Evolutionary conservation across 208 protist species (phyloP), one percentile per base, ranked within the genome.

Genomic region (Acanthamoeba rhysodes): DNA sequence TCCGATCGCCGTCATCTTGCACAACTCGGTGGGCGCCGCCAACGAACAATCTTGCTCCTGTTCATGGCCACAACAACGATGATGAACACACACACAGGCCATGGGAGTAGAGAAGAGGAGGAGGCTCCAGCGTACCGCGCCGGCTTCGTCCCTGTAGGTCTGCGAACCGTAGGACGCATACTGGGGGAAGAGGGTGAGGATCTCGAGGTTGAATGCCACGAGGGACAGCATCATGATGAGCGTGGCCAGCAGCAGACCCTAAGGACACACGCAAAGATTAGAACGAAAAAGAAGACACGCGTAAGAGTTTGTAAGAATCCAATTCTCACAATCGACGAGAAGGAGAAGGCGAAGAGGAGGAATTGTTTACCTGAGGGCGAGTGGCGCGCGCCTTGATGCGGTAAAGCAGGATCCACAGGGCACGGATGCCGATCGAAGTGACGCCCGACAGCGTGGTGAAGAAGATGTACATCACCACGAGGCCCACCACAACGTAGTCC

Each of bases 201-300:
- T 70, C 41, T 85, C 70, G 32, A 94, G 50, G 91, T 85, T 94
- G 70, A 94, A 85, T 53, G 91, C 91, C 37, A 94, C 70, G 18
- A 94, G 91, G 16, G 91, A 78, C 37, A 94, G 57, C 91, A 94
- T 94, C 91, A 94, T 94, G 50, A 94, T 85, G 45, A 94, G 32
- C 24, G 91, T 94, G 18, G 91, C 91, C 22, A 94, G 24, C 45
- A 94, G 91, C 41, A 94, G 74, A 48, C 91, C 91, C 57, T 94
- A 48, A 18, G 2, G 45, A 48, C 45, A 48, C 45, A 48, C 7
- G 45, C 45, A 48, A 48, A 10, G 12, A 48, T 12, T 4, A 48
- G 12, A 48, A 48, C 45, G 45, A 48, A 45, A 45, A 6, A 45
- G 41, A 48, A 48, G 62, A 41, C 50, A 6, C 45, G 7, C 12